Evolutionary conservation across 306 rosid genomes (phyloP).

Genomic region (Astragalus glycyphyllos): DNA sequence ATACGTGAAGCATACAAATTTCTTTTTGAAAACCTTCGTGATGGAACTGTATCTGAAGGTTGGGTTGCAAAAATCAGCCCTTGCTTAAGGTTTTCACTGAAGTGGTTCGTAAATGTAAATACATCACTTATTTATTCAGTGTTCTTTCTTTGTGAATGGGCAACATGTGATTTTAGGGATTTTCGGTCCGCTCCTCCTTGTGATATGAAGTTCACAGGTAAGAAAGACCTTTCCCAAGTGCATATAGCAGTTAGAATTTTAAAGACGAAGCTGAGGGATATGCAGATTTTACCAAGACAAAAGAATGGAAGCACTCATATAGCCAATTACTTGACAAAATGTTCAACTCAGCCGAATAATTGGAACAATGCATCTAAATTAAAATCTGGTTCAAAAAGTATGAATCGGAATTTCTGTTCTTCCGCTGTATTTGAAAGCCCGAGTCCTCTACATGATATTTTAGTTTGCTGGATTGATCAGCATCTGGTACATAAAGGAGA

Average conservation of each 20-base stretch:
- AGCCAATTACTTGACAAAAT: constrained; percentile 48
- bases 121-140: constrained; percentile 72
- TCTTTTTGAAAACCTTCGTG: constrained; percentile 79
- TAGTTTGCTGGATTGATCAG: constrained; percentile 98
- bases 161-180: constrained; percentile 91
- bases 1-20: constrained; percentile 59
- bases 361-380: constrained; percentile 45
- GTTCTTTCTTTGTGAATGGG: constrained; percentile 97
- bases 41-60: constrained; percentile 60
- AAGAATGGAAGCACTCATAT: constrained; percentile 53
- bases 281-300: constrained; percentile 51
- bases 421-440: constrained; percentile 77
- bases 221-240: constrained; percentile 84
- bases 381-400: constrained; percentile 49
- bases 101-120: constrained; percentile 73
- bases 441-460: constrained; percentile 86
- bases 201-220: constrained; percentile 78
- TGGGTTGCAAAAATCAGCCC: constrained; percentile 88
- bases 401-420: constrained; percentile 47
- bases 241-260: constrained; percentile 72
- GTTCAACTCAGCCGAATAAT: constrained; percentile 54
- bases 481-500: constrained; percentile 79
- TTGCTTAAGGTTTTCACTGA: constrained; percentile 79
- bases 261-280: constrained; percentile 67
- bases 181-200: constrained; percentile 67